phyloP scores from a whole-genome alignment of 768 basidiomycete species.

The Lyophyllum decastes region DNA sequence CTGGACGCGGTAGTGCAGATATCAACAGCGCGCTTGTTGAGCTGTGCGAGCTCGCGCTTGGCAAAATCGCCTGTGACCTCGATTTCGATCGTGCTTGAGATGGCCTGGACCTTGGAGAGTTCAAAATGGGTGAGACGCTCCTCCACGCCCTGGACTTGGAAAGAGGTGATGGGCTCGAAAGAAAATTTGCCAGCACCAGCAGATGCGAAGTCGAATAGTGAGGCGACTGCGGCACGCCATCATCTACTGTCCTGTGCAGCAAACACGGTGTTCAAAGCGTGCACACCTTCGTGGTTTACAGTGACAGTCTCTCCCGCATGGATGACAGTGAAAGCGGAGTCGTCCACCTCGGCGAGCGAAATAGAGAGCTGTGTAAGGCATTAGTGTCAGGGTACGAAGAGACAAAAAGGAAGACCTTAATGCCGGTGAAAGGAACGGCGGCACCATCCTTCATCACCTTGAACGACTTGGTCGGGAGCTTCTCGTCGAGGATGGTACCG shows the following conservation, averaged over 20 bases:
- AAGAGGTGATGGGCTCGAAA: constrained; percentile 39
- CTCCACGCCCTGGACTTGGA: constrained; percentile 28
- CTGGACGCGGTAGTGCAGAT: constrained; percentile 36
- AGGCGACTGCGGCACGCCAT: constrained; percentile 28
- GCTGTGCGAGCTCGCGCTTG: constrained; percentile 29
- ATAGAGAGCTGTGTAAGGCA: constrained; percentile 30
- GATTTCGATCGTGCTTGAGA: constrained; percentile 29
- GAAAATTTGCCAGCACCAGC: constrained; percentile 40
- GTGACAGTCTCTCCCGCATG: constrained; percentile 38
- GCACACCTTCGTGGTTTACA: constrained; percentile 37
- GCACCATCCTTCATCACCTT: constrained; percentile 39
- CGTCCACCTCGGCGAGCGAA: constrained; percentile 36
- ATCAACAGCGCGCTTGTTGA: constrained; percentile 38
- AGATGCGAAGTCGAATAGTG: constrained; percentile 43
- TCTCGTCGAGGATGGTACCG: constrained; percentile 43
- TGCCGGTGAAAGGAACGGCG: constrained; percentile 41
- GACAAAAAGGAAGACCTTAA: constrained; percentile 31
- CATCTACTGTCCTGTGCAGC: too few species aligned
- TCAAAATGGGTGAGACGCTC: constrained; percentile 5
- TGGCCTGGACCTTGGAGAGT: constrained; percentile 22
- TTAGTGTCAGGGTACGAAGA: neutral
- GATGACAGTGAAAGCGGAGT: constrained; percentile 39
- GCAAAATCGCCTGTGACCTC: constrained; percentile 36
- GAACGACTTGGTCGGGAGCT: constrained; percentile 44
- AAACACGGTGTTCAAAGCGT: too few species aligned